phyloP scores from a whole-genome alignment of 2,329 filamentous ascomycete species.

The Phyllosticta citribraziliensis region DNA sequence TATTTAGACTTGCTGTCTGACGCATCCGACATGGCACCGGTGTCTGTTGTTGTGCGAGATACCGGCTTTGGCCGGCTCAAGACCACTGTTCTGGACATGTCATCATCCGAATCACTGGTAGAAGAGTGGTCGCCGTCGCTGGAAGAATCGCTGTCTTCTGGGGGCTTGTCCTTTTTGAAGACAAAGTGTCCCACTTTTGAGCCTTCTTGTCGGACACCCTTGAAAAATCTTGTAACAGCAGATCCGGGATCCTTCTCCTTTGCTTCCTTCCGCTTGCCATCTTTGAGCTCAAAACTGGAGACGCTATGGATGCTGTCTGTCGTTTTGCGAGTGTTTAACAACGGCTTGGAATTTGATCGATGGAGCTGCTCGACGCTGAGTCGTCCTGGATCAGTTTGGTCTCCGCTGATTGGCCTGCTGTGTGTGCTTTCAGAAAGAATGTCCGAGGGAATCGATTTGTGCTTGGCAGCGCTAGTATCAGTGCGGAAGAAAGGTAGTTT shows the following conservation, averaged over 20 bases:
- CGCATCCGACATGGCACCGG: not conserved
- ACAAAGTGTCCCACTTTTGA: conserved; percentile 52
- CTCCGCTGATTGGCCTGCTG: not conserved
- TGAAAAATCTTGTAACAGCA: conserved; percentile 65
- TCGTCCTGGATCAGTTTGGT: not conserved
- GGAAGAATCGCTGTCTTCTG: conserved; percentile 19
- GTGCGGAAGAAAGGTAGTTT: conserved; percentile 34
- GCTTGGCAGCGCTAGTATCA: conserved; percentile 25
- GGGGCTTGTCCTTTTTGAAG: conserved; percentile 44
- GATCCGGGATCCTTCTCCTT: conserved; percentile 38
- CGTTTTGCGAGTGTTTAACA: conserved; percentile 21
- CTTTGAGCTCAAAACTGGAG: conserved; percentile 15
- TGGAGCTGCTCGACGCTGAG: conserved; percentile 1
- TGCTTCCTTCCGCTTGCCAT: conserved; percentile 24
- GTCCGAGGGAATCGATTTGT: conserved; percentile 17
- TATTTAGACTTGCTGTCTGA: not conserved
- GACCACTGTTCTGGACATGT: conserved; percentile 10
- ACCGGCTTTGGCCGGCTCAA: not conserved
- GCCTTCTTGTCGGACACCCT: conserved; percentile 57
- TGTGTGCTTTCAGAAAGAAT: conserved; percentile 6
- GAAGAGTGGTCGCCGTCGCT: conserved; percentile 35
- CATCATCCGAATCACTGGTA: conserved; percentile 36
- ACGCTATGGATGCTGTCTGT: conserved; percentile 29
- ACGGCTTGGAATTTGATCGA: not conserved
- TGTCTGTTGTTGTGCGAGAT: conserved; percentile 2